Percentiles rank a stretch among this genome's conserved stretches.
Conservation (phyloP, 2,329 filamentous ascomycete species). For the Penicillium sp. region DNA sequence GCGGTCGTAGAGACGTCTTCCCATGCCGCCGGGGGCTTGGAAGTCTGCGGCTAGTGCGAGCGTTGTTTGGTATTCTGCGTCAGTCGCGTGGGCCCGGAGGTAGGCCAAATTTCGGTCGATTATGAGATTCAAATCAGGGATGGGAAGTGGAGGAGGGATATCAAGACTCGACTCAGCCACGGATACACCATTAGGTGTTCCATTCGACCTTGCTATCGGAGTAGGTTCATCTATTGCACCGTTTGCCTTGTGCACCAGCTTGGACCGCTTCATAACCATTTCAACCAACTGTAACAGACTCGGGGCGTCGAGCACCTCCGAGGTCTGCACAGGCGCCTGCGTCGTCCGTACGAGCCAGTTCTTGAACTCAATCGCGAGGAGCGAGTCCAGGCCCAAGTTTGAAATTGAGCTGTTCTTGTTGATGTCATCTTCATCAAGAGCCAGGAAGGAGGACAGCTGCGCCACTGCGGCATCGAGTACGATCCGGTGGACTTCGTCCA, state of each 20-base stretch:
- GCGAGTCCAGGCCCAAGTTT: conserved; percentile 5
- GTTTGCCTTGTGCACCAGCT: background rate
- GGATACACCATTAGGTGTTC: background rate
- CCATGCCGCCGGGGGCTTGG: background rate
- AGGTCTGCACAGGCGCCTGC: background rate
- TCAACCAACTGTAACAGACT: background rate
- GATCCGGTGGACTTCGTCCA: background rate
- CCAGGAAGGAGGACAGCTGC: conserved; percentile 6
- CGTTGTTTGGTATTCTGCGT: background rate
- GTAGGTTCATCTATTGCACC: background rate
- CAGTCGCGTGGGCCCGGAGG: background rate
- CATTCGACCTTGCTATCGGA: background rate
- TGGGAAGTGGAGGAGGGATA: background rate
- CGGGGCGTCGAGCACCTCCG: conserved; percentile 2
- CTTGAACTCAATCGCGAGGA: conserved; percentile 13
- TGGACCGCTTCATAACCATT: conserved; percentile 3
- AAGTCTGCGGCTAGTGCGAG: background rate
- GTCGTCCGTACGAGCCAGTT: conserved; percentile 5
- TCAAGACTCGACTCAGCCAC: background rate
- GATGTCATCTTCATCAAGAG: background rate
- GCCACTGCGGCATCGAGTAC: background rate
- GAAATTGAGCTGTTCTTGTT: background rate
- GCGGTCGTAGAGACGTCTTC: background rate
- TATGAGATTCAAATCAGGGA: background rate
- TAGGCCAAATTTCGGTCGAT: background rate